Percentiles rank a stretch among this genome's conserved stretches.
Conservation (phyloP, 2,329 filamentous ascomycete species). For the Drechslerella dactyloides region DNA sequence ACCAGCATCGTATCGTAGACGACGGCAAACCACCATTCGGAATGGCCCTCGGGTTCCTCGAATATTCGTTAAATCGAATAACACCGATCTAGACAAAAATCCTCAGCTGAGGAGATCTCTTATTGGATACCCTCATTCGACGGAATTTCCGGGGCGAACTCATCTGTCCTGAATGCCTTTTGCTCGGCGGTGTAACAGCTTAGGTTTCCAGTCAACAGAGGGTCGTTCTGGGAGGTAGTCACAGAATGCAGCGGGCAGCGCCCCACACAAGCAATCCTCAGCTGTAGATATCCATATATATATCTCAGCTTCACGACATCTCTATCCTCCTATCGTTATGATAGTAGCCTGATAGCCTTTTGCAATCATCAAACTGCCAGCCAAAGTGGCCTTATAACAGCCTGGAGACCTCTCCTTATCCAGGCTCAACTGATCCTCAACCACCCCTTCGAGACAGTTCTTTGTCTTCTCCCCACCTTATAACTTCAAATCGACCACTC, state of each 20-base stretch:
- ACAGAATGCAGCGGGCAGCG: slow-evolving; percentile 8
- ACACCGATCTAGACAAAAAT: slow-evolving; percentile 19
- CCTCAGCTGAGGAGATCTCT: background rate
- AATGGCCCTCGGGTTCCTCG: slow-evolving; percentile 37
- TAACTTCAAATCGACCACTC: background rate
- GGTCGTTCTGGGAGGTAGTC: background rate
- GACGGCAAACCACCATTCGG: slow-evolving; percentile 36
- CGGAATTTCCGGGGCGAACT: slow-evolving; percentile 21
- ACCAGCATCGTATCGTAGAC: slow-evolving; percentile 29
- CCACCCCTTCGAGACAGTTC: slow-evolving; percentile 2
- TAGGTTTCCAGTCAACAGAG: slow-evolving; percentile 16
- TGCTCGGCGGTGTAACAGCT: slow-evolving; percentile 16
- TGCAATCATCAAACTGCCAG: slow-evolving; percentile 17
- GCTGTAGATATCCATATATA: slow-evolving; percentile 38
- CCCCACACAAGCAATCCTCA: slow-evolving; percentile 21
- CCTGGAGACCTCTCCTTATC: slow-evolving; percentile 9
- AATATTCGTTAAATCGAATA: slow-evolving; percentile 18
- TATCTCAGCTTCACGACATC: slow-evolving; percentile 6
- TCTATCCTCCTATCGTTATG: slow-evolving; percentile 7
- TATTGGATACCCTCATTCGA: slow-evolving; percentile 10
- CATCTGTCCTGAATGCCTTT: background rate
- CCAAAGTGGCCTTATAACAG: slow-evolving; percentile 11
- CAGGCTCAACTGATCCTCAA: background rate
- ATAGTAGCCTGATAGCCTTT: slow-evolving; percentile 22
- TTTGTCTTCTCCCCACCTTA: slow-evolving; percentile 16